Base-by-base conservation (phyloP, 257 asterid species). In the Solanum sparsipilum region DNA sequence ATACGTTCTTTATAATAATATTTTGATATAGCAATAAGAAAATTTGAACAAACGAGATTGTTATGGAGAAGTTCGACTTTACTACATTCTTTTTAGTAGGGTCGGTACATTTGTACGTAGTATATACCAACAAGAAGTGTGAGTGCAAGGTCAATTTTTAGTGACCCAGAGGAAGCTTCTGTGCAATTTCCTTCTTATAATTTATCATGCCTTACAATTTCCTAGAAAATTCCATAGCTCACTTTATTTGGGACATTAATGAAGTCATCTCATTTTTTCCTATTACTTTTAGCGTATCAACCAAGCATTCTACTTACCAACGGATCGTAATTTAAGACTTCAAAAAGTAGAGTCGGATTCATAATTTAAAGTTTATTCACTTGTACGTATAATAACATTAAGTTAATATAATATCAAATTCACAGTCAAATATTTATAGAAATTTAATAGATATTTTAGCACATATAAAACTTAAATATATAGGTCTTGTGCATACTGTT, bases 111-210 rank as follows among this genome's bases (percentile, higher is more conserved):
- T 38, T 78, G 35, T 41, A 78, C 84, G 23, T 44, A 44, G 65
- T n/a, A 58, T 56, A 79, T 46, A 81, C 6, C 85, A 81, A 81
- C 85, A 44, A 46, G 21, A 10, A 15, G 67, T 16, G 68, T 15
- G 5, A 70, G 82, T 86, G 74, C 7, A 56, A 16, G 23, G 84
- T 83, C 90, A 90, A 84, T 83, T 83, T 16, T n/a, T 21, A 9
- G 86, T 87, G 38, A 38, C 89, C 75, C 78, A 60, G 20, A 81
- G 89, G 93, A 91, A 91, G 86, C 34, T 91, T 65, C 93, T 89
- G 29, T 88, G 93, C 87, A 91, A 87, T 85, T 90, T 91, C 93
- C 92, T 74, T 84, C 58, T 44, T 20, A 18, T 48, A 65, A 10
- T n/a, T 72, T n/a, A 39, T 79, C 87, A 79, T 35, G 9, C 89